These are phyloP conservation scores for Stromatinia cepivora DNA, from an alignment of 2,329 filamentous ascomycete species.

Conservation along the genomic window DNA sequence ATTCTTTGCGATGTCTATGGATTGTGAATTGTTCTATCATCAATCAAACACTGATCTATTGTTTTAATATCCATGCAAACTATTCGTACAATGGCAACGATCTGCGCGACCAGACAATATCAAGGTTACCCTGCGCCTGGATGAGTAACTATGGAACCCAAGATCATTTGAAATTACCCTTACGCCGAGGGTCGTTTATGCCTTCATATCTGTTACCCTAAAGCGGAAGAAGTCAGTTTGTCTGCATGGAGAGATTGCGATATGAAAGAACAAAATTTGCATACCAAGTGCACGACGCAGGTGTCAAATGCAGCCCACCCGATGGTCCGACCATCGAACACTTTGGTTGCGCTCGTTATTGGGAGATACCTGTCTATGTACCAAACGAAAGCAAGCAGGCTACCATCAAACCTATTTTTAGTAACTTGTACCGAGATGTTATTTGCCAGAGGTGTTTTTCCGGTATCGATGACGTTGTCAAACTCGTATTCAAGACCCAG, in stretches of 20 bases:
- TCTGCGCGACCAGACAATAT: not conserved
- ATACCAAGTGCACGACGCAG: not conserved
- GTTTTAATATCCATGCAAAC: not conserved
- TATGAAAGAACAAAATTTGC: not conserved
- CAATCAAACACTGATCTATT: not conserved
- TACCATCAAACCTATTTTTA: not conserved
- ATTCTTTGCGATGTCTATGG: not conserved
- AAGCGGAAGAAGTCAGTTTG: not conserved
- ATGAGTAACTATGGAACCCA: not conserved
- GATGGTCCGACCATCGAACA: not conserved
- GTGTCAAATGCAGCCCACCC: not conserved
- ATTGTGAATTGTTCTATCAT: not conserved
- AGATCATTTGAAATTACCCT: not conserved
- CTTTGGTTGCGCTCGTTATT: not conserved
- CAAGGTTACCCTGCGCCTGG: not conserved
- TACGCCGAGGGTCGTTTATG: not conserved
- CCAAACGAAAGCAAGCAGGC: not conserved
- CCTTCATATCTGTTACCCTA: not conserved
- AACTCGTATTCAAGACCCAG: not conserved
- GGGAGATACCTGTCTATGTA: not conserved
- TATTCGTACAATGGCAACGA: not conserved
- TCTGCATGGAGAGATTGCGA: not conserved
- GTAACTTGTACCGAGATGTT: not conserved
- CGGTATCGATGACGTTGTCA: not conserved
- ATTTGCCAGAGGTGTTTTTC: not conserved